Evolutionary conservation across 148 eudicot species (phyloP), one percentile per base, ranked within the genome.

Genomic region (Heliosperma pusillum): DNA sequence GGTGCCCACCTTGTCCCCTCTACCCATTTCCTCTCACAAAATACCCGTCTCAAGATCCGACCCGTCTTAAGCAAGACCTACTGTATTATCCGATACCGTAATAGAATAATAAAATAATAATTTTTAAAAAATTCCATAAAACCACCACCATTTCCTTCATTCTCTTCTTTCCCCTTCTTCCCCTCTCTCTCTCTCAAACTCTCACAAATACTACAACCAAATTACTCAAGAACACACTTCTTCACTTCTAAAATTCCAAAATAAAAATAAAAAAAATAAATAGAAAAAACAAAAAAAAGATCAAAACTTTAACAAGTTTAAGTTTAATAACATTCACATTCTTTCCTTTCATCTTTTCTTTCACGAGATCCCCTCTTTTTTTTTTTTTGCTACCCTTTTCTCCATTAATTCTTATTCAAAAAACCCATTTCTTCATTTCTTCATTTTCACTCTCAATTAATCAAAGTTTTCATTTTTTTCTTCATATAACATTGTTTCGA

Each of bases 361-460:
- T 91, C 97, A 91, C 97, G 89, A 88, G 97, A 91, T 89, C 93
- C 89, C 88, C 89, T 69, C 79, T 78, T 16, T 66, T 22, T 25
- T 22, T 81, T 78, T 59, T 68, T 74, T 8, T 70, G 22, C 44
- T 20, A 27, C 16, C 42, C 64, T 52, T 24, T 3, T 15, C 29
- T 29, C 26, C n/a, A 63, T 26, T 63, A 16, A 63, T 36, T 24
- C 26, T 24, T 64, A 22, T 56, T 56, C 60, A 12, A 16, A 19
- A n/a, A 1, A 56, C 22, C 22, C 27, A 21, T 75, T 40, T 42
- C 15, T 33, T 10, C 53, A 30, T 66, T 33, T 52, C 71, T n/a
- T 76, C 69, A 61, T 70, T 83, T 72, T 73, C 78, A 40, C 10
- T 1, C 47, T 68, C 72, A 71, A 61, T 57, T 76, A 58, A 69